phyloP scores from a whole-genome alignment of 2,329 filamentous ascomycete species.

The Chaetomium globosum region DNA sequence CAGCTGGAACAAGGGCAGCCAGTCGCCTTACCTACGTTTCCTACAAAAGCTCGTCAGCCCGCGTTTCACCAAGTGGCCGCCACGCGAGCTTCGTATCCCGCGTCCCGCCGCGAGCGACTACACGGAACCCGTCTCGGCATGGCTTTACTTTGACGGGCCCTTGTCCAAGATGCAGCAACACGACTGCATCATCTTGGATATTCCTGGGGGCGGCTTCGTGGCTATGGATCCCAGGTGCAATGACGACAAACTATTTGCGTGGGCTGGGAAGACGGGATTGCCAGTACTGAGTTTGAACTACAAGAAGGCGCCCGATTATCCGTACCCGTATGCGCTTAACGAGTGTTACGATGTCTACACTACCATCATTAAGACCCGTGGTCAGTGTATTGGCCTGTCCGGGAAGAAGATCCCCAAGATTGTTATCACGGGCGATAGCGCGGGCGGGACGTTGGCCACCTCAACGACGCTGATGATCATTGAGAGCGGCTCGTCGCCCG shows the following conservation, averaged over 20 bases:
- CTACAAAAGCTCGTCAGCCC: conserved; percentile 74
- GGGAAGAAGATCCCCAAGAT: conserved; percentile 67
- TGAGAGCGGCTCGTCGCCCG: conserved; percentile 66
- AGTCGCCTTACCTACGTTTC: conserved; percentile 77
- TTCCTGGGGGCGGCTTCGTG: conserved; percentile 93
- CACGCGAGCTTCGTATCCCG: conserved; percentile 80
- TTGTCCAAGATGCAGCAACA: conserved; percentile 75
- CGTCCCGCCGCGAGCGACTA: conserved; percentile 80
- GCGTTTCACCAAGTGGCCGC: conserved; percentile 76
- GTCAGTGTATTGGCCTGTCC: conserved; percentile 73
- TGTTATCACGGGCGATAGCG: conserved; percentile 77
- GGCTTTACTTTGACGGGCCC: conserved; percentile 93
- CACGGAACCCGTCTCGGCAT: conserved; percentile 77
- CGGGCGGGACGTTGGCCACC: conserved; percentile 78
- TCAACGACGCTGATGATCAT: conserved; percentile 87
- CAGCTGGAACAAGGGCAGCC: conserved; percentile 89
- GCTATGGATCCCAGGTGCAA: conserved; percentile 95
- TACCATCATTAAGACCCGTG: conserved; percentile 70
- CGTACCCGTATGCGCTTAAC: conserved; percentile 82
- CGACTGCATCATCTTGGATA: conserved; percentile 78
- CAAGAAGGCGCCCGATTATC: conserved; percentile 79
- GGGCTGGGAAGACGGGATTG: conserved; percentile 86
- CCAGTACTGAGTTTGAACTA: conserved; percentile 92
- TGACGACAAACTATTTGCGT: conserved; percentile 90
- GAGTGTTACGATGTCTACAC: conserved; percentile 87